Evolutionary conservation across 106 monocot genomes (phyloP).

Genomic region (Dioscorea alata): DNA sequence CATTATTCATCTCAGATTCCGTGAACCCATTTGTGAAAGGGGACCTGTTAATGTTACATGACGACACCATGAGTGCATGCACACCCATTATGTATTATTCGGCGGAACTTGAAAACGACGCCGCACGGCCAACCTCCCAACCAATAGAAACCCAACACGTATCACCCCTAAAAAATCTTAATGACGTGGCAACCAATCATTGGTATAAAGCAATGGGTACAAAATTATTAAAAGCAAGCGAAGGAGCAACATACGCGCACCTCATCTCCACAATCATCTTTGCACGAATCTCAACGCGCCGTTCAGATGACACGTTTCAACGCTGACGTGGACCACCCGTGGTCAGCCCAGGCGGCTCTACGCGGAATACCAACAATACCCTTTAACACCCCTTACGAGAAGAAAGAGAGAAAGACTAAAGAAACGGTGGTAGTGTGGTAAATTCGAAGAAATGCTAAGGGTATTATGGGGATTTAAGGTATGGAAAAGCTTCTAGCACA

Average conservation of each 20-base stretch:
- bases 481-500: not conserved
- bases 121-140: not conserved
- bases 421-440: not conserved
- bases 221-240: not conserved
- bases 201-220: not conserved
- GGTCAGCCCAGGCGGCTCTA: slow-evolving; percentile 1
- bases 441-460: not conserved
- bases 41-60: too few species aligned
- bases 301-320: not conserved
- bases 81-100: too few species aligned
- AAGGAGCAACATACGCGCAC: not conserved
- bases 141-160: not conserved
- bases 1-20: not conserved
- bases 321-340: not conserved
- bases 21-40: too few species aligned
- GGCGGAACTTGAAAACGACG: not conserved
- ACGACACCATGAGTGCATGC: too few species aligned
- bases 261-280: not conserved
- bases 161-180: not conserved
- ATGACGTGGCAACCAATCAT: not conserved
- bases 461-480: not conserved
- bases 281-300: not conserved
- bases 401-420: not conserved
- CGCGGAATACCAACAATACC: not conserved
- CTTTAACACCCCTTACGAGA: not conserved